phyloP scores from a whole-genome alignment of 1,284 basidiomycete genomes.

The Cryptococcus floricola region DNA sequence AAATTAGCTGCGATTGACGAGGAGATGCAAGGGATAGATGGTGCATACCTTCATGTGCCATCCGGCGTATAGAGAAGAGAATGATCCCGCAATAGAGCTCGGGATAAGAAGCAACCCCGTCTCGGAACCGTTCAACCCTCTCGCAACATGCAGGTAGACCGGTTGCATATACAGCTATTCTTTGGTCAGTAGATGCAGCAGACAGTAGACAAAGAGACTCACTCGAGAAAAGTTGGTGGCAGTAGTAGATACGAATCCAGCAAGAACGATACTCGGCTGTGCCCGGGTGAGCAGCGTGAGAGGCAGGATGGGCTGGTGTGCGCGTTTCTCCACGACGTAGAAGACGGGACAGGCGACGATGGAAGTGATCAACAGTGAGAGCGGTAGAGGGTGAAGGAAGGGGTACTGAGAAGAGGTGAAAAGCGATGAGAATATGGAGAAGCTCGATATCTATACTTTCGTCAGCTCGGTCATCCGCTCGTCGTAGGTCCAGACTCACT shows the following conservation, averaged over 20 bases:
- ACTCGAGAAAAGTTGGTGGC: slow-evolving; percentile 25
- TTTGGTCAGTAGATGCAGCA: background rate
- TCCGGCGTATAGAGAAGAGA: slow-evolving; percentile 30
- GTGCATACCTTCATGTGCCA: slow-evolving; percentile 30
- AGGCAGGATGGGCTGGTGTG: slow-evolving; percentile 30
- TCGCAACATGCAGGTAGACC: slow-evolving; percentile 31
- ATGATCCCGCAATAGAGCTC: slow-evolving; percentile 21
- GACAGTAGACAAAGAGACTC: background rate
- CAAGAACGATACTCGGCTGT: slow-evolving; percentile 22
- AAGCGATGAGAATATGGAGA: slow-evolving; percentile 27
- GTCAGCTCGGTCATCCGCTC: background rate
- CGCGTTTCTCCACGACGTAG: slow-evolving; percentile 21
- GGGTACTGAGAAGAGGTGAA: slow-evolving; percentile 25
- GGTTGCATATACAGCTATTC: slow-evolving; percentile 31
- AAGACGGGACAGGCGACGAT: slow-evolving; percentile 20
- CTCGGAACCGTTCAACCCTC: slow-evolving; percentile 24
- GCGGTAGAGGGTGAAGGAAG: slow-evolving; percentile 22
- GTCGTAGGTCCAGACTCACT: slow-evolving; percentile 15
- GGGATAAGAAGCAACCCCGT: slow-evolving; percentile 31
- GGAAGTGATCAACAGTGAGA: slow-evolving; percentile 12
- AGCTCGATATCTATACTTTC: slow-evolving; percentile 19
- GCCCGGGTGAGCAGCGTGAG: slow-evolving; percentile 20
- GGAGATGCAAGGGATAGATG: no score
- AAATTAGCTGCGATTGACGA: background rate
- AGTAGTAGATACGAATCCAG: slow-evolving; percentile 22